Percentiles rank a stretch among this genome's conserved stretches.
Conservation (phyloP, 495 filamentous ascomycete species). For the Annulohypoxylon nitens region DNA sequence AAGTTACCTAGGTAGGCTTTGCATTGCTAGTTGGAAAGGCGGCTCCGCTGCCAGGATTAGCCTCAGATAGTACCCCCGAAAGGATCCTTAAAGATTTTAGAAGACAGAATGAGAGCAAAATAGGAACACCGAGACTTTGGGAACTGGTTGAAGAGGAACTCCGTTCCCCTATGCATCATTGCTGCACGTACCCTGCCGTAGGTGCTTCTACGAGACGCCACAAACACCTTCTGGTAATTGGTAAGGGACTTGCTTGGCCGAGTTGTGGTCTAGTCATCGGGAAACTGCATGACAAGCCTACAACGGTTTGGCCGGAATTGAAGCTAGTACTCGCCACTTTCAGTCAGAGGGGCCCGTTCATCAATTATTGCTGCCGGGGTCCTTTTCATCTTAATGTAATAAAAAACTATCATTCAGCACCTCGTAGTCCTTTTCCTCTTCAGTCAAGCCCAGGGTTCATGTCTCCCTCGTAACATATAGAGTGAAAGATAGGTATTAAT, state of each 20-base stretch:
- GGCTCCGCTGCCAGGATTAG: slow-evolving; percentile 5
- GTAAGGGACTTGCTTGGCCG: slow-evolving; percentile 49
- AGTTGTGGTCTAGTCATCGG: slow-evolving; percentile 49
- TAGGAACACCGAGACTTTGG: slow-evolving; percentile 35
- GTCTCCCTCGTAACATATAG: slow-evolving; percentile 1
- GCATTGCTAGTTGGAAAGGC: neutral
- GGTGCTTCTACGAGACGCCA: slow-evolving; percentile 54
- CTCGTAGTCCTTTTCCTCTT: neutral
- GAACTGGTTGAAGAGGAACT: slow-evolving; percentile 44
- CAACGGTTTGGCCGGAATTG: slow-evolving; percentile 46
- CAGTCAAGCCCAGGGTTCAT: neutral
- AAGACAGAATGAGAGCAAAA: slow-evolving; percentile 21
- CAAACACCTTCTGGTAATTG: slow-evolving; percentile 52
- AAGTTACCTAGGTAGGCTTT: slow-evolving; percentile 11
- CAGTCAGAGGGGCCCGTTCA: slow-evolving; percentile 39
- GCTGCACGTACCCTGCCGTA: slow-evolving; percentile 51
- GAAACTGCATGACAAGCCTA: slow-evolving; percentile 50
- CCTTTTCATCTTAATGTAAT: slow-evolving; percentile 30
- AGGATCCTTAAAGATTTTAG: neutral
- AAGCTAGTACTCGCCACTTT: slow-evolving; percentile 44
- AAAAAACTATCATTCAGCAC: slow-evolving; percentile 2
- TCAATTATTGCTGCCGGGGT: slow-evolving; percentile 33
- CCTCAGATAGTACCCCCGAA: slow-evolving; percentile 17
- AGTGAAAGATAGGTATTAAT: neutral
- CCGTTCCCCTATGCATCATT: slow-evolving; percentile 47